These are phyloP conservation scores for Aspergillus caelatus DNA, from an alignment of 2,329 filamentous ascomycete species.

Conservation along the genomic window DNA sequence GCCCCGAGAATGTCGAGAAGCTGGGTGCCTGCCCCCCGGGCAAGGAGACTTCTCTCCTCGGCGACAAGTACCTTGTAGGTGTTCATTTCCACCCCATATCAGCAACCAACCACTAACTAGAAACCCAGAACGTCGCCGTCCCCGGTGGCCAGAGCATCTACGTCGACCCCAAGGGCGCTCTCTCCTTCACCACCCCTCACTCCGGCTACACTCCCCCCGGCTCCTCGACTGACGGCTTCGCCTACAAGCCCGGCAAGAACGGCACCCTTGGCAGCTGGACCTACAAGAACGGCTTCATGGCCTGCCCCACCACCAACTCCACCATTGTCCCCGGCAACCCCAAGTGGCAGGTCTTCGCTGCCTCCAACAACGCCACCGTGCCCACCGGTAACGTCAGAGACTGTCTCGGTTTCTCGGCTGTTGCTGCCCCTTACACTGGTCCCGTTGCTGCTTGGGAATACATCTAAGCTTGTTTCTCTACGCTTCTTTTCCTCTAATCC, in stretches of 20 bases:
- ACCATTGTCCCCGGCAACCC: constrained; percentile 14
- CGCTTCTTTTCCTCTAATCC: too few species aligned
- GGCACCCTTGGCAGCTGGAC: constrained; percentile 29
- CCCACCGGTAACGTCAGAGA: constrained; percentile 40
- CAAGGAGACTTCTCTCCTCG: constrained; percentile 50
- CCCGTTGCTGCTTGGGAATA: constrained; percentile 43
- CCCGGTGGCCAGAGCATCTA: constrained; percentile 66
- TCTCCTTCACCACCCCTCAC: constrained; percentile 61
- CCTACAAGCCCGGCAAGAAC: constrained; percentile 29
- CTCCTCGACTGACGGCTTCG: constrained; percentile 55
- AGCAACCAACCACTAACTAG: background rate
- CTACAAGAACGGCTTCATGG: constrained; percentile 44
- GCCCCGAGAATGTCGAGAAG: constrained; percentile 41
- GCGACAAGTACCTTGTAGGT: constrained; percentile 39
- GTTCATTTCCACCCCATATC: background rate
- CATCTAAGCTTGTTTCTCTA: constrained; percentile 25
- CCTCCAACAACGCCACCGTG: constrained; percentile 40
- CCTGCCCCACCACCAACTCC: constrained; percentile 36
- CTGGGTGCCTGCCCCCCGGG: constrained; percentile 44
- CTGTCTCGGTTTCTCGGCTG: constrained; percentile 42
- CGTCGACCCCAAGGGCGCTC: constrained; percentile 54
- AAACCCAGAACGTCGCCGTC: constrained; percentile 51
- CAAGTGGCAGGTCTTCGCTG: constrained; percentile 44
- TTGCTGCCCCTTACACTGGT: constrained; percentile 26
- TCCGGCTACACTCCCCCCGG: constrained; percentile 55